Percentiles rank a stretch among this genome's conserved stretches.
Evolutionary conservation across 2,329 filamentous ascomycete genomes (phyloP).

Genomic region (Podosphaera aphanis): DNA sequence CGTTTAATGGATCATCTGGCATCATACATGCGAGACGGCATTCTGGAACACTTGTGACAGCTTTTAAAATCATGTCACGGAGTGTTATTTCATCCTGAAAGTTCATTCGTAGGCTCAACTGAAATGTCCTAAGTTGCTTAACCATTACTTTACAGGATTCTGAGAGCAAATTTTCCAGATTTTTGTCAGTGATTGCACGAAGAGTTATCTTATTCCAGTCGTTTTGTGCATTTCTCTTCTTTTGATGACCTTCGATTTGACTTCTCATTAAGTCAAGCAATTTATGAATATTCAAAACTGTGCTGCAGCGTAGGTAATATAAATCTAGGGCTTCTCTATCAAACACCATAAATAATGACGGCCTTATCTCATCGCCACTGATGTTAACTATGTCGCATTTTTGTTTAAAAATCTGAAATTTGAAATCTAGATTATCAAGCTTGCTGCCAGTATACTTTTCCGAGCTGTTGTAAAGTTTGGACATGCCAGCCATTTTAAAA

Average conservation of each 20-base stretch:
- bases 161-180: not conserved
- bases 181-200: not conserved
- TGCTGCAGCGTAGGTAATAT: not conserved
- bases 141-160: not conserved
- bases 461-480: not conserved
- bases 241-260: constrained; percentile 1
- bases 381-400: not conserved
- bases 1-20: not conserved
- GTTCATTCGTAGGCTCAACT: not conserved
- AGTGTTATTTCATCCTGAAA: not conserved
- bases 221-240: too few relatives aligned
- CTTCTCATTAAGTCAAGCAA: not conserved
- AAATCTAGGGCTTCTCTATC: not conserved
- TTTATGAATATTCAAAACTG: not conserved
- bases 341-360: not conserved
- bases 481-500: not conserved
- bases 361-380: not conserved
- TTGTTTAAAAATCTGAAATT: not conserved
- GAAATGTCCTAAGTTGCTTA: not conserved
- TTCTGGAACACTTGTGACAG: not conserved
- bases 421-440: not conserved
- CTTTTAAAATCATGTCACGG: constrained; percentile 1
- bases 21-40: not conserved
- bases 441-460: not conserved
- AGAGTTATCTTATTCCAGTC: too few relatives aligned